Evolutionary conservation across 2,329 filamentous ascomycete genomes (phyloP), one percentile per base, ranked within the genome.

Genomic region (Alternaria novae-zelandiae): DNA sequence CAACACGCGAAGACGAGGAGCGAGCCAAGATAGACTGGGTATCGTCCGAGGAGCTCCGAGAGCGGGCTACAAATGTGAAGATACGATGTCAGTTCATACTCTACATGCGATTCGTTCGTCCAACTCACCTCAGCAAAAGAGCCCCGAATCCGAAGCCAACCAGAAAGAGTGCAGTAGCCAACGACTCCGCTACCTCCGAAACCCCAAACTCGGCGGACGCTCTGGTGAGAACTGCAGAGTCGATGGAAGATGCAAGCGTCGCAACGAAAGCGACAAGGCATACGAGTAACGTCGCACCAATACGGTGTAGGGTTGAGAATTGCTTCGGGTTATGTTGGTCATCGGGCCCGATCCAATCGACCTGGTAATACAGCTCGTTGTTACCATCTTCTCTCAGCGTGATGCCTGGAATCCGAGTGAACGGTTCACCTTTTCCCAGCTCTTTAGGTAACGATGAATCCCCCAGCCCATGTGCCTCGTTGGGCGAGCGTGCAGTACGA

Each of bases 171-270:
- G 82, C 79, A 3, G 84, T 82, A n/a, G 84, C 84, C 1, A 86
- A 75, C 6, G 79, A 82, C 21, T 81, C 74, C 4, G 84, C 81
- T 64, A 84, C 80, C 28, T 70, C 73, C 28, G 80, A 78, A 4
- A 85, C 80, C 4, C 78, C 68, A 56, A 85, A 86, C 11, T 85
- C 77, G 3, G 77, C 57, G 12, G 85, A 82, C 2, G 91, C 85
- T 63, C 85, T 81, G 0, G 78, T 78, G 0, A 86, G 65, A 1
- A 84, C 83, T 0, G 81, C 81, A 1, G 84, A 83, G 58, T 88
- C 85, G 44, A 88, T 86, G 0, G 85, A 83, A 5, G 83, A 85
- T 0, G 86, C 85, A 1, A 83, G 78, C 4, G 82, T 82, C 0
- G 87, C 85, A 0, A 85, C 81, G 26, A 85, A 83, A 0, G 81